Evolutionary conservation across 371 early-diverging fungal species (phyloP), one percentile per base, ranked within the genome.

Genomic region (Lichtheimia corymbifera): DNA sequence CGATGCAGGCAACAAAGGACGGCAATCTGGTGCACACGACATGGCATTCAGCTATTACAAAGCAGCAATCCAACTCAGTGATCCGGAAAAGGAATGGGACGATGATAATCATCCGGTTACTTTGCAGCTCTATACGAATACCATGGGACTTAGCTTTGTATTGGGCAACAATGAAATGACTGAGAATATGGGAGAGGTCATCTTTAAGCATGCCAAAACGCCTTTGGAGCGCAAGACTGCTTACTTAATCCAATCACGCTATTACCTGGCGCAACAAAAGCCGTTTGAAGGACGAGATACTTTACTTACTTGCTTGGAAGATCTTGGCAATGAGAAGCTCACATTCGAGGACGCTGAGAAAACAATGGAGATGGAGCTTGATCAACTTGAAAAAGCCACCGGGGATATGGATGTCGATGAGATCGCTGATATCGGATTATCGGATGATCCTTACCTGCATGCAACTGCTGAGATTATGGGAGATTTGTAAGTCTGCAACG

Each of bases 11-110:
- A 68, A 72, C 17, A 66, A 68, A 25, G 72, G 73, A 1, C 65
- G 73, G 41, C 60, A 59, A 9, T 76, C 80, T 1, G 80, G 80
- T 25, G 80, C 80, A 0, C 80, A 79, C 50, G 61, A 51, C 14
- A 76, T 76, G 73, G 74, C 77, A 2, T 67, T 67, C 40, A 4
- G 22, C 0, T 74, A 76, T 35, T 71, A 72, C 54, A 68, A 61
- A 30, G 71, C 67, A 1, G 74, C 80, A 4, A 72, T 79, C 25
- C 30, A 44, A 4, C 49, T 79, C 2, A 22, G 68, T 13, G 55
- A 65, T 35, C 20, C 42, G 0, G 4, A 12, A 5, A 30, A 50
- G 7, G 56, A 62, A 15, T 77, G 78, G 78, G n/a, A 65, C 11
- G 42, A 45, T 22, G 44, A 50, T n/a, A 41, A 55, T 14, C 73